Base-by-base conservation (phyloP, 441 rosid genomes). In the Dalechampia spathulata region DNA sequence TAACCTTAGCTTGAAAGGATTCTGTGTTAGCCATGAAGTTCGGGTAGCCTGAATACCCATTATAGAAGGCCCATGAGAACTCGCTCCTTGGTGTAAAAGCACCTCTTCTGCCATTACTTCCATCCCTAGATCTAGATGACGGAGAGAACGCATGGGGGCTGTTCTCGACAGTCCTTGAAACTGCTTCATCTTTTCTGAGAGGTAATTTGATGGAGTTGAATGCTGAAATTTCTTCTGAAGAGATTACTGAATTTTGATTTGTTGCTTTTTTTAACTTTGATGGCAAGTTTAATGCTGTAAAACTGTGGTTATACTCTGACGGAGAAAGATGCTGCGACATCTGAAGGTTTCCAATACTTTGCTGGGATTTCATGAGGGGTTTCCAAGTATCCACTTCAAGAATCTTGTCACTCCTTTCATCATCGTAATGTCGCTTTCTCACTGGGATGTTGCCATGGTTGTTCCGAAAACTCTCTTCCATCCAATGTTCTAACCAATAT, bases 11-110 rank as follows among this genome's bases (percentile, higher is more conserved):
- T 63, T 66, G 76, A 14, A 94, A 93, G 13, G 96, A 93, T 65
- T 85, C 84, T 0, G 97, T 93, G 72, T 74, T 81, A 64, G 89
- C 72, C 99, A 93, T 93, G 82, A 83, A 87, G 79, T 77, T 93
- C 27, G 99, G 99, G 63, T 85, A 80, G 49, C 82, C 86, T 0
- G 78, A 58, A 70, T 78, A 81, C 5, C n/a, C n/a, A n/a, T n/a
- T n/a, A n/a, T n/a, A n/a, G n/a, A n/a, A n/a, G n/a, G 86, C 79
- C 58, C 72, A 75, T 0, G 81, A 67, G 52, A 81, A 74, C 23
- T 74, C 87, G 49, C 95, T 85, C 73, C 66, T 77, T 14, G 93
- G 86, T 6, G 96, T 82, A 63, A 90, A 81, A 3, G 85, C 79
- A 54, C 77, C 79, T 57, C 72, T 81, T 25, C 72, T 70, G 42